A percentile compares a stretch with the other conserved stretches of the same genome.
Conservation (phyloP, 805 yeast genomes). For the Sugiyamaella americana region DNA sequence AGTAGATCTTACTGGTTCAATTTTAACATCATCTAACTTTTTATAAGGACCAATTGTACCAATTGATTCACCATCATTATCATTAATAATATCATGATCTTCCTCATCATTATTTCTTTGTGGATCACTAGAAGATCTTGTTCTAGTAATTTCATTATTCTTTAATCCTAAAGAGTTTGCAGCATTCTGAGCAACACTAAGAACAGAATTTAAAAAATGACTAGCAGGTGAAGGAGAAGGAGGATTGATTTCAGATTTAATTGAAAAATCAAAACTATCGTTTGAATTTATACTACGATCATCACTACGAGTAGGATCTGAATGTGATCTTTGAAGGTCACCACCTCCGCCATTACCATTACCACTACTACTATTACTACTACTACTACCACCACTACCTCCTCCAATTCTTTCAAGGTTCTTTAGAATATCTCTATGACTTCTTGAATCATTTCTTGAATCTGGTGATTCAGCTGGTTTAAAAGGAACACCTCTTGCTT, state of each 20-base stretch:
- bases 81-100: too few species aligned
- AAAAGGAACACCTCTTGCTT: conserved; percentile 7
- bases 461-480: conserved; percentile 5
- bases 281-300: background rate
- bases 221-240: conserved; percentile 11
- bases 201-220: conserved; percentile 19
- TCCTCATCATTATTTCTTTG: too few species aligned
- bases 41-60: background rate
- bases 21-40: conserved; percentile 15
- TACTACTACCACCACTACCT: background rate
- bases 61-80: conserved; percentile 3
- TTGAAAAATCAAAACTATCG: background rate
- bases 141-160: background rate
- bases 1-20: conserved; percentile 22
- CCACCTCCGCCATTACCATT: background rate
- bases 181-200: conserved; percentile 30
- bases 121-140: background rate
- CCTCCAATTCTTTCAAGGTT: background rate
- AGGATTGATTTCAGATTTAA: background rate
- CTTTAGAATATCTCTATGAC: conserved; percentile 5
- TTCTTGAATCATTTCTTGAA: background rate
- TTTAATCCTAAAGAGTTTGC: conserved; percentile 25
- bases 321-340: background rate
- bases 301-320: background rate
- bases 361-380: background rate